A percentile compares a stretch with the other conserved stretches of the same genome.
Conservation (phyloP, 176 grass and related monocot genomes). For the Avena eriantha region DNA sequence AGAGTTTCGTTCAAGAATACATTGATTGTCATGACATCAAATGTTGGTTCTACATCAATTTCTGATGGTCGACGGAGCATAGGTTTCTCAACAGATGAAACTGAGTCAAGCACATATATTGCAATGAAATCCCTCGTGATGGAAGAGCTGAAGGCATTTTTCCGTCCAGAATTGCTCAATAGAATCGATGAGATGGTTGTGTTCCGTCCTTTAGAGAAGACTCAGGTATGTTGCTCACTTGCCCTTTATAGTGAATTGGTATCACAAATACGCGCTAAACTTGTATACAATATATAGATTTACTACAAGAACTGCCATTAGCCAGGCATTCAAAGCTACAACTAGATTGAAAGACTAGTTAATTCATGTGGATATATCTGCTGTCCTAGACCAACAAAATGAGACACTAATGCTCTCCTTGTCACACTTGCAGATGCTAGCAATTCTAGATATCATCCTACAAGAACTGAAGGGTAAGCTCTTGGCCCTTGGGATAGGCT, state of each 20-base stretch:
- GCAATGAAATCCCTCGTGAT: conserved; percentile 83
- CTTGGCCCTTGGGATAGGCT: conserved; percentile 60
- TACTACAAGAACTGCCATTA: conserved; percentile 21
- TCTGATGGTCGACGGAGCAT: conserved; percentile 71
- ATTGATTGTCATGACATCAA: conserved; percentile 98
- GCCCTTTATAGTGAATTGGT: conserved; percentile 20
- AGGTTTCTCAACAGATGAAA: conserved; percentile 75
- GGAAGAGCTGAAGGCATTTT: conserved; percentile 90
- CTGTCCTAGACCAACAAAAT: conserved; percentile 7
- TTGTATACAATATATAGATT: not conserved
- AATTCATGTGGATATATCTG: not conserved
- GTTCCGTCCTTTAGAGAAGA: conserved; percentile 81
- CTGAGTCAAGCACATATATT: conserved; percentile 63
- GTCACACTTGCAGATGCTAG: conserved; percentile 72
- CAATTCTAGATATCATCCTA: conserved; percentile 88
- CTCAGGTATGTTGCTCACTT: conserved; percentile 63
- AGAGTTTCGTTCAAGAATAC: conserved; percentile 99
- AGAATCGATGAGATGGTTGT: conserved; percentile 97
- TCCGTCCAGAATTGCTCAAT: conserved; percentile 95
- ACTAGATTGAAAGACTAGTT: not conserved
- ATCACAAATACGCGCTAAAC: not conserved
- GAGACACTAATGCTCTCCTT: conserved; percentile 23
- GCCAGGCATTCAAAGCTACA: not conserved
- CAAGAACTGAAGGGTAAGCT: conserved; percentile 85
- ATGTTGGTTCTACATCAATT: conserved; percentile 90